These are phyloP conservation scores for Auxenochlorella protothecoides DNA, from an alignment of 139 green algal species.

Conservation along the genomic window DNA sequence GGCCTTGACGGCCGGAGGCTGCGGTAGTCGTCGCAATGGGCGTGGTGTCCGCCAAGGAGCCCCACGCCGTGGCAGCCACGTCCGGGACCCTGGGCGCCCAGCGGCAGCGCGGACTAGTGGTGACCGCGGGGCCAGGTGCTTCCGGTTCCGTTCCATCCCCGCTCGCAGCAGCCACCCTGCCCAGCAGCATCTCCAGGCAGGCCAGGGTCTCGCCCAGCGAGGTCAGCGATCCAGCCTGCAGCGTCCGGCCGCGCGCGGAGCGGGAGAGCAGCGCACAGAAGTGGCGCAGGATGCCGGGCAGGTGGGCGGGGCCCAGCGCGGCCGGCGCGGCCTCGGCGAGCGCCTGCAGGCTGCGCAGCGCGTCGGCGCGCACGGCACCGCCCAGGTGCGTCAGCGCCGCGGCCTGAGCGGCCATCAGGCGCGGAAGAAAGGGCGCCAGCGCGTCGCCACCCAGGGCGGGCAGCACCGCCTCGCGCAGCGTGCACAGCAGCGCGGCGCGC, in stretches of 20 bases:
- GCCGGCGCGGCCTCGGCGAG: conserved; percentile 10
- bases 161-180: neutral
- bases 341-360: conserved; percentile 32
- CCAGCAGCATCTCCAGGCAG: conserved; percentile 49
- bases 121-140: neutral
- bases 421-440: conserved; percentile 62
- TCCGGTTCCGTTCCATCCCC: neutral
- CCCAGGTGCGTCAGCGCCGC: conserved; percentile 40
- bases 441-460: conserved; percentile 29
- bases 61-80: neutral
- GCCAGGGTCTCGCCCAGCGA: conserved; percentile 29
- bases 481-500: conserved; percentile 32
- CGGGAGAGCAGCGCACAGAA: neutral
- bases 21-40: no score
- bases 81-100: neutral
- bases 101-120: neutral
- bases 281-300: neutral
- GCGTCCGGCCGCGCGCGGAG: no score
- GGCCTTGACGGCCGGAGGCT: no score
- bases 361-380: conserved; percentile 33
- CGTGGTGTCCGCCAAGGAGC: no score
- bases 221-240: neutral
- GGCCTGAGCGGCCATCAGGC: conserved; percentile 45
- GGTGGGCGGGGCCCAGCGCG: neutral
- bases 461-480: conserved; percentile 34